Percentiles rank a stretch among this genome's conserved stretches.
These are phyloP conservation scores for Pseudogymnoascus sp. DNA, from an alignment of 2,329 filamentous ascomycete species.

Conservation along the genomic window DNA sequence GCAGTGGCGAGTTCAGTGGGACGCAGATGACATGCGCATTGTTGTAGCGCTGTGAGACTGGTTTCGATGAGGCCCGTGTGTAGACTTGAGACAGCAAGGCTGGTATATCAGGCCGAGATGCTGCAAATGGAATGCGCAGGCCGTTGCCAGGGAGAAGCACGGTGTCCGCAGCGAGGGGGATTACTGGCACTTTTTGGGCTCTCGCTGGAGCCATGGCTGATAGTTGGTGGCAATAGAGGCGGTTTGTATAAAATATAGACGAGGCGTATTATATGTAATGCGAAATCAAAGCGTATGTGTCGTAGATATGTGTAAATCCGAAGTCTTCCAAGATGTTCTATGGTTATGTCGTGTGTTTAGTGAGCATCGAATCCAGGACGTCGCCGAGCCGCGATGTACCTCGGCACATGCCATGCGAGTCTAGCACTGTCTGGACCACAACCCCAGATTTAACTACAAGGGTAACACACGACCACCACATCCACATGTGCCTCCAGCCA, in stretches of 20 bases:
- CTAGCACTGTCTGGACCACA: not conserved
- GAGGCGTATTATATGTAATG: not conserved
- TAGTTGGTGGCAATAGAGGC: not conserved
- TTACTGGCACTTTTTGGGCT: constrained; percentile 53
- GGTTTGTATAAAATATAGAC: not conserved
- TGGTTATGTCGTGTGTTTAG: constrained; percentile 2
- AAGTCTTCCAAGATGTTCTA: not conserved
- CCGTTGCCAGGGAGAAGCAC: constrained; percentile 82
- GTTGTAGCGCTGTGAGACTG: constrained; percentile 55
- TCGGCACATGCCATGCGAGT: constrained; percentile 5
- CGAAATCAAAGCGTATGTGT: not conserved
- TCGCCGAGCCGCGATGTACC: constrained; percentile 5
- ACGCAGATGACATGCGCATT: constrained; percentile 78
- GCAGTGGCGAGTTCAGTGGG: constrained; percentile 67
- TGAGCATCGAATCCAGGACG: not conserved
- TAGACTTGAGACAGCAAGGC: constrained; percentile 82
- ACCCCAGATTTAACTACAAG: constrained; percentile 2
- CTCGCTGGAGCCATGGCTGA: constrained; percentile 14
- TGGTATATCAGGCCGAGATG: constrained; percentile 75
- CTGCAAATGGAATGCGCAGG: constrained; percentile 73
- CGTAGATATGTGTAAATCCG: constrained; percentile 2
- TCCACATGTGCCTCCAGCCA: not conserved
- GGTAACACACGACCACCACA: constrained; percentile 1
- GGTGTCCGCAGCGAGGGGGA: constrained; percentile 71
- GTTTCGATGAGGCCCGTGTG: constrained; percentile 62